A percentile compares a stretch with the other conserved stretches of the same genome.
phyloP scores from a whole-genome alignment of 2,329 filamentous ascomycete genomes.

The Colletotrichum plurivorum region DNA sequence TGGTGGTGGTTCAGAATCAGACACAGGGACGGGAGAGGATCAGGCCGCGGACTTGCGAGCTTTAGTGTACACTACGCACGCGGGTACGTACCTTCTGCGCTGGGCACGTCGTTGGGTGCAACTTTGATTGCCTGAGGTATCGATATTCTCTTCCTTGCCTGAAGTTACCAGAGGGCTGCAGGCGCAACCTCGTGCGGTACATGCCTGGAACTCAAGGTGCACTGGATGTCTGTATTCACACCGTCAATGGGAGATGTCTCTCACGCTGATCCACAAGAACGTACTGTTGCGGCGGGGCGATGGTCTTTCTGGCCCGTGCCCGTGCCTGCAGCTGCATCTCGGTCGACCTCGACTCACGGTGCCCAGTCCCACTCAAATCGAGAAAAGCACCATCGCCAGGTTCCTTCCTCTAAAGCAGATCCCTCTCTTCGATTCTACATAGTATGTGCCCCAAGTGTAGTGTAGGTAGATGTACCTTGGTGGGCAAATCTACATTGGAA shows the following conservation, averaged over 20 bases:
- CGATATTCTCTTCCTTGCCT: neutral
- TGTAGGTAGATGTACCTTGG: neutral
- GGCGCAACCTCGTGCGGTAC: too few relatives aligned
- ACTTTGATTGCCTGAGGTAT: slow-evolving; percentile 1
- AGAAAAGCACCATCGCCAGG: slow-evolving; percentile 1
- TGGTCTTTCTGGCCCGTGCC: too few relatives aligned
- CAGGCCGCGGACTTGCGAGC: slow-evolving; percentile 4
- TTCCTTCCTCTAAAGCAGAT: too few relatives aligned
- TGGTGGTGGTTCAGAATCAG: neutral
- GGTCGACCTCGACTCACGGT: slow-evolving; percentile 11
- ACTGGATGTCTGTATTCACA: neutral
- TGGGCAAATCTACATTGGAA: too few relatives aligned
- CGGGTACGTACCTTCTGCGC: too few relatives aligned
- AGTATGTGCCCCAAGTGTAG: too few relatives aligned
- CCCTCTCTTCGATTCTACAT: too few relatives aligned
- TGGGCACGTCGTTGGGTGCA: neutral
- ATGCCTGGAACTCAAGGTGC: neutral
- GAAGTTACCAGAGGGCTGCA: neutral
- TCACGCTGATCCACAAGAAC: too few relatives aligned
- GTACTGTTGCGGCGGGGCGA: too few relatives aligned
- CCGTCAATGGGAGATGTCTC: too few relatives aligned
- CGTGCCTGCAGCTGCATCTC: slow-evolving; percentile 1
- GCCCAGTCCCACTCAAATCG: slow-evolving; percentile 8
- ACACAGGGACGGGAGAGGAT: neutral
- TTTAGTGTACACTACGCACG: neutral